phyloP scores from a whole-genome alignment of 208 protist species.

The Lotmaria passim region DNA sequence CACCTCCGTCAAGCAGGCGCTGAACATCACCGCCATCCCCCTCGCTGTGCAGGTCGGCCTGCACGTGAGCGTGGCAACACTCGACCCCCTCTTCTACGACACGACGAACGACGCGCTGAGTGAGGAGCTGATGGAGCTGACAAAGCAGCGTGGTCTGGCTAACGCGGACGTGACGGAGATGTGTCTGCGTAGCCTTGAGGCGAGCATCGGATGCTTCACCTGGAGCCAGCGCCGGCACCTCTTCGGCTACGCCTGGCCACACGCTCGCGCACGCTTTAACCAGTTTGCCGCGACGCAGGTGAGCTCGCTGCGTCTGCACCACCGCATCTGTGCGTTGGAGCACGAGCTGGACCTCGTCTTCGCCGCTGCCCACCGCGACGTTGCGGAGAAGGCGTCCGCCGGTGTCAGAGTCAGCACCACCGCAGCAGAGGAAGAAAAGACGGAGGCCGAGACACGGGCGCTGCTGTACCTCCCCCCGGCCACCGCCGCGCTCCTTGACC shows the following conservation, averaged over 20 bases:
- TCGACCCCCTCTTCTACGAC: conserved; percentile 95
- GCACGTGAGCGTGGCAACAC: conserved; percentile 95
- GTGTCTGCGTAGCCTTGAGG: conserved; percentile 53
- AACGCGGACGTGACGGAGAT: conserved; percentile 74
- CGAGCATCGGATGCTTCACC: conserved; percentile 23
- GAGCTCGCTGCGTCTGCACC: conserved; percentile 67
- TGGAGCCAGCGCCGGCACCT: conserved; percentile 31
- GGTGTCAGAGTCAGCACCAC: too few species aligned
- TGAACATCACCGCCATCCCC: conserved; percentile 86
- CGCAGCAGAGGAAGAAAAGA: not conserved
- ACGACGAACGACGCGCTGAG: conserved; percentile 66
- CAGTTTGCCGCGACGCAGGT: conserved; percentile 68
- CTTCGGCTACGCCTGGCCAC: conserved; percentile 61
- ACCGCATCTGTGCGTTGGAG: conserved; percentile 53
- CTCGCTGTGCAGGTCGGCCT: conserved; percentile 93
- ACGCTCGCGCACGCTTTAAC: conserved; percentile 53
- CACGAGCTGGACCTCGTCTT: conserved; percentile 79
- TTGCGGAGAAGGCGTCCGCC: too few species aligned
- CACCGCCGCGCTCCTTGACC: conserved; percentile 8
- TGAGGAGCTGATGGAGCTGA: conserved; percentile 64
- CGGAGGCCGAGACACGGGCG: conserved; percentile 1
- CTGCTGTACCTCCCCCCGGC: conserved; percentile 17
- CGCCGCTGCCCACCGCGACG: conserved; percentile 8
- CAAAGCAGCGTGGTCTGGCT: conserved; percentile 49
- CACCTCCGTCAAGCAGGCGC: conserved; percentile 52